These are phyloP conservation scores for Passiflora organensis DNA, from an alignment of 345 rosid genomes.

Conservation along the genomic window DNA sequence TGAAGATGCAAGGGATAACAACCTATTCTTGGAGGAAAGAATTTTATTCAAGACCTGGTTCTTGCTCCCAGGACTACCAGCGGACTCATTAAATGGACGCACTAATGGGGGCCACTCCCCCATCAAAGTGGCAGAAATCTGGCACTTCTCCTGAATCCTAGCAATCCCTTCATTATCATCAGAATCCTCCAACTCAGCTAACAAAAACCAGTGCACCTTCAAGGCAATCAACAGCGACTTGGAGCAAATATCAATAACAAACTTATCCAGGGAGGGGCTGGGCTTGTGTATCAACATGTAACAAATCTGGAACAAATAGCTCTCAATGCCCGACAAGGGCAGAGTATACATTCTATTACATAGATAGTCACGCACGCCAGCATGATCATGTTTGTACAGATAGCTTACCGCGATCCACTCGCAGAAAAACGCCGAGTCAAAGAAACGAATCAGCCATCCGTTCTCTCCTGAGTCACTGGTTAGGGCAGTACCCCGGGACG, in stretches of 20 bases:
- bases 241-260: constrained; percentile 81
- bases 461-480: constrained; percentile 80
- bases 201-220: constrained; percentile 97
- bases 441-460: constrained; percentile 98
- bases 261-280: constrained; percentile 96
- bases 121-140: constrained; percentile 90
- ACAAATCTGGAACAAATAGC: constrained; percentile 91
- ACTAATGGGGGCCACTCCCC: constrained; percentile 91
- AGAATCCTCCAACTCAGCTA: constrained; percentile 93
- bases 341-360: constrained; percentile 98
- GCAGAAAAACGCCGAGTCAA: constrained; percentile 94
- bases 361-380: constrained; percentile 91
- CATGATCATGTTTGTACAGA: constrained; percentile 91
- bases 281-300: constrained; percentile 96
- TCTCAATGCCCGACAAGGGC: constrained; percentile 84
- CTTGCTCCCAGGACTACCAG: constrained; percentile 75
- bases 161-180: constrained; percentile 96
- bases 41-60: constrained; percentile 82
- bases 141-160: constrained; percentile 98
- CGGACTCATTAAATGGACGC: constrained; percentile 38
- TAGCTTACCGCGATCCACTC: constrained; percentile 99
- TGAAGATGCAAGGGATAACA: constrained; percentile 74
- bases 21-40: constrained; percentile 79
- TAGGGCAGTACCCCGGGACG: constrained; percentile 45
- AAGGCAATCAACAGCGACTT: constrained; percentile 81